phyloP scores from a whole-genome alignment of 2,329 filamentous ascomycete genomes.

The Stemphylium beticola region DNA sequence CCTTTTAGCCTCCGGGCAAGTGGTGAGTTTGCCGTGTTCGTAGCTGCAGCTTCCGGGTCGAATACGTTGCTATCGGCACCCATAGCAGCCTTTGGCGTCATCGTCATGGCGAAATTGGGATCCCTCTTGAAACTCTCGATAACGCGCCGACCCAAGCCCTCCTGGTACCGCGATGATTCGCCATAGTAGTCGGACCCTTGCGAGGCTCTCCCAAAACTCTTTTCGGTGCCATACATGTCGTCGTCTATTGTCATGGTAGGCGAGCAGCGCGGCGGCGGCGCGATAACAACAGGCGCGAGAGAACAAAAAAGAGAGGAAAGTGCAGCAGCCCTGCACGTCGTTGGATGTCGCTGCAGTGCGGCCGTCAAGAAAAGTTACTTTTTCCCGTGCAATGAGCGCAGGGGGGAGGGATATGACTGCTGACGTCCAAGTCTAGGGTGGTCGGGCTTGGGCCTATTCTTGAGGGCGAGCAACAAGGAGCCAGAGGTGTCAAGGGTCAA shows the following conservation, averaged over 20 bases:
- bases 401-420: slow-evolving; percentile 12
- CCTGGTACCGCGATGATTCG: slow-evolving; percentile 42
- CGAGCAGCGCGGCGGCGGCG: slow-evolving; percentile 5
- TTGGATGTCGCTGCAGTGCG: slow-evolving; percentile 23
- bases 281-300: slow-evolving; percentile 4
- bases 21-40: slow-evolving; percentile 72
- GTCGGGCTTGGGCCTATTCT: slow-evolving; percentile 18
- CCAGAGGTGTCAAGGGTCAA: slow-evolving; percentile 15
- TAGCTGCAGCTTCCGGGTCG: slow-evolving; percentile 67
- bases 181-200: slow-evolving; percentile 48
- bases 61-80: slow-evolving; percentile 63
- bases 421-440: slow-evolving; percentile 13
- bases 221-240: slow-evolving; percentile 48
- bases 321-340: slow-evolving; percentile 31
- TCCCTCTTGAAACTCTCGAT: slow-evolving; percentile 50
- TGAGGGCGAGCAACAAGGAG: slow-evolving; percentile 15
- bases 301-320: slow-evolving; percentile 8
- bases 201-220: slow-evolving; percentile 47
- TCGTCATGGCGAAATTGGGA: slow-evolving; percentile 52
- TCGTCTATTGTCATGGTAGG: slow-evolving; percentile 40
- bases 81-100: slow-evolving; percentile 54
- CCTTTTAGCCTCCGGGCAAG: slow-evolving; percentile 66
- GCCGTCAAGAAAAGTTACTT: slow-evolving; percentile 9
- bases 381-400: slow-evolving; percentile 4
- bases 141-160: slow-evolving; percentile 50